Evolutionary conservation across 139 green algal species (phyloP).

Genomic region (Diplosphaera chodatii): DNA sequence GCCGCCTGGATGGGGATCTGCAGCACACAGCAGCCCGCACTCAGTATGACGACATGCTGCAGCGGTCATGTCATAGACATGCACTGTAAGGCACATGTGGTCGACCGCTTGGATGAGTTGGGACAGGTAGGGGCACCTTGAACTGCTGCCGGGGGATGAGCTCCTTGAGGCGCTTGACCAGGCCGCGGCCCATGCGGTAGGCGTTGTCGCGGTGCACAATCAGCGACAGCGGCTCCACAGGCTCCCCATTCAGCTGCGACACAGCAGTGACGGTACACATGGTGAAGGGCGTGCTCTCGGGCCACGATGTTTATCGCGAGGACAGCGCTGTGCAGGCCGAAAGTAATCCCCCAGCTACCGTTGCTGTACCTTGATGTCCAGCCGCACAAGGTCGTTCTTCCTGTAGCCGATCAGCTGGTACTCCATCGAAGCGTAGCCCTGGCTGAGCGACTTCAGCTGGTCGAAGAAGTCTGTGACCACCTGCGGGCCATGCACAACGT

Average conservation of each 20-base stretch:
- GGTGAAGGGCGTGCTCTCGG: too few species aligned
- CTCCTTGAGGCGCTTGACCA: constrained; percentile 89
- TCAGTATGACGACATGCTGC: too few species aligned
- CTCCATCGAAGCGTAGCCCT: constrained; percentile 97
- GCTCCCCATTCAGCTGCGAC: neutral
- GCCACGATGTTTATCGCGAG: too few species aligned
- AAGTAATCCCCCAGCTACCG: too few species aligned
- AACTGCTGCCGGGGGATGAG: constrained; percentile 94
- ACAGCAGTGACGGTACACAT: too few species aligned
- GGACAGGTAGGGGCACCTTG: too few species aligned
- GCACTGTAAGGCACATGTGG: too few species aligned
- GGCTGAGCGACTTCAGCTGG: constrained; percentile 83
- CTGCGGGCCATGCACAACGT: constrained; percentile 15
- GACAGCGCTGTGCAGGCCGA: too few species aligned
- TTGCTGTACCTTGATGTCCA: constrained; percentile 94
- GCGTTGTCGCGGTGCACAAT: constrained; percentile 80
- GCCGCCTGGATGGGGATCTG: constrained; percentile 67
- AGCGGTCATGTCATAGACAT: too few species aligned
- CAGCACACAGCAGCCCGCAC: neutral
- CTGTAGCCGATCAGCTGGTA: constrained; percentile 78
- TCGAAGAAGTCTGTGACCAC: constrained; percentile 99
- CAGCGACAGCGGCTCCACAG: constrained; percentile 71
- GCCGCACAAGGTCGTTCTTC: constrained; percentile 82
- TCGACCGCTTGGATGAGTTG: too few species aligned
- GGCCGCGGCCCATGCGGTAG: constrained; percentile 49